Evolutionary conservation across 345 rosid genomes (phyloP).

Genomic region (Eucalyptus regnans): DNA sequence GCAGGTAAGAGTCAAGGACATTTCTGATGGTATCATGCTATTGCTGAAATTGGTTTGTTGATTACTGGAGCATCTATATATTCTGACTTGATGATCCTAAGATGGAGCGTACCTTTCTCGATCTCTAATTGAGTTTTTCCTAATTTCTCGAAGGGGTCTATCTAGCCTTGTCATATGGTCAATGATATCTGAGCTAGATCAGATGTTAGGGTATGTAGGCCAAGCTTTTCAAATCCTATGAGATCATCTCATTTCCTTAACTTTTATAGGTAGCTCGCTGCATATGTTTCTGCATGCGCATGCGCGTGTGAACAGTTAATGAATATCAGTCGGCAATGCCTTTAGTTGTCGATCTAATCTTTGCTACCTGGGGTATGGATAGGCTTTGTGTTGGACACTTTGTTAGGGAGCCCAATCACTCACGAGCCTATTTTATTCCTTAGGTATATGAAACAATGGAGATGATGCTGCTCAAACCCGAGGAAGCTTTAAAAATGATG

Average conservation of each 20-base stretch:
- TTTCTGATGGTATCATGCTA: background rate
- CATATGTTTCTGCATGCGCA: background rate
- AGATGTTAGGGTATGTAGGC: background rate
- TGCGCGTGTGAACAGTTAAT: background rate
- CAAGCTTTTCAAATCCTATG: background rate
- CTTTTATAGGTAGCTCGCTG: background rate
- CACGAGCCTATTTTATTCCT: background rate
- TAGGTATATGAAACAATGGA: conserved; percentile 92
- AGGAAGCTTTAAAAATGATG: conserved; percentile 48
- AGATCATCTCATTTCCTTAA: background rate
- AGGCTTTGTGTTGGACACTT: background rate
- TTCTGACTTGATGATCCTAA: background rate
- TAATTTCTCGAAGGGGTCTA: background rate
- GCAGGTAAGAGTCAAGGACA: conserved; percentile 35
- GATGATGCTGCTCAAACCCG: conserved; percentile 55
- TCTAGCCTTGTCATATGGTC: background rate
- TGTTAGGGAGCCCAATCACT: background rate
- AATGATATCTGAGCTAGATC: background rate
- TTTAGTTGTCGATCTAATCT: background rate
- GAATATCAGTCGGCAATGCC: background rate
- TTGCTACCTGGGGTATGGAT: background rate
- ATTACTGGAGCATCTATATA: background rate
- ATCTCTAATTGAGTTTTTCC: background rate
- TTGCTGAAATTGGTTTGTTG: background rate
- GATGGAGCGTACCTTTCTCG: background rate